phyloP scores from a whole-genome alignment of 169 alveolate genomes.

The Plasmodium sp. region DNA sequence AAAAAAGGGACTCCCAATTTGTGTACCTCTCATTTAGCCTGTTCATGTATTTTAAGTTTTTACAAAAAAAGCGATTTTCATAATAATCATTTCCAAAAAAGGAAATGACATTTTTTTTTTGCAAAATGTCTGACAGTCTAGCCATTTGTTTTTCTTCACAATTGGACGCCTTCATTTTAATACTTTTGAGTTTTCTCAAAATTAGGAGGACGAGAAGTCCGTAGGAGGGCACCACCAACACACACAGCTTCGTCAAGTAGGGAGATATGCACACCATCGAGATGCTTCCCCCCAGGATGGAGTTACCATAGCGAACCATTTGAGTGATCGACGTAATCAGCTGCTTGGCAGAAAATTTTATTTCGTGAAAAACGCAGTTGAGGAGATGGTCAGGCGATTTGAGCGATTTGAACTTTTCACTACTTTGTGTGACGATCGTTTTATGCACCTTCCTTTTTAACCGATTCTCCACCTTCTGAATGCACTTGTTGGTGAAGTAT shows the following conservation, averaged over 20 bases:
- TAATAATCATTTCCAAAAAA: constrained; percentile 51
- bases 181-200: constrained; percentile 28
- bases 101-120: constrained; percentile 58
- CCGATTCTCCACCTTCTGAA: constrained; percentile 20
- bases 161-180: constrained; percentile 3
- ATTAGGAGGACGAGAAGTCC: constrained; percentile 18
- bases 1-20: constrained; percentile 37
- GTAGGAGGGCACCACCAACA: constrained; percentile 28
- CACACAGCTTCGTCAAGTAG: constrained; percentile 43
- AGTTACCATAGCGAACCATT: constrained; percentile 27
- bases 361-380: constrained; percentile 47
- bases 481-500: constrained; percentile 52
- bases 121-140: constrained; percentile 51
- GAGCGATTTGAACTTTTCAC: constrained; percentile 16
- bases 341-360: constrained; percentile 31
- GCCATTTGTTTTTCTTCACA: constrained; percentile 72
- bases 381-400: constrained; percentile 50
- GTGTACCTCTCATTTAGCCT: constrained; percentile 18
- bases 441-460: constrained; percentile 33
- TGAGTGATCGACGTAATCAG: constrained; percentile 63
- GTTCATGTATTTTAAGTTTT: neutral
- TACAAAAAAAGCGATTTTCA: constrained; percentile 51
- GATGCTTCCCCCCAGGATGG: constrained; percentile 46
- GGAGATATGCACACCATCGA: constrained; percentile 43
- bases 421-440: constrained; percentile 27